phyloP scores from a whole-genome alignment of 805 yeast species.

The Teunomyces panamensis region DNA sequence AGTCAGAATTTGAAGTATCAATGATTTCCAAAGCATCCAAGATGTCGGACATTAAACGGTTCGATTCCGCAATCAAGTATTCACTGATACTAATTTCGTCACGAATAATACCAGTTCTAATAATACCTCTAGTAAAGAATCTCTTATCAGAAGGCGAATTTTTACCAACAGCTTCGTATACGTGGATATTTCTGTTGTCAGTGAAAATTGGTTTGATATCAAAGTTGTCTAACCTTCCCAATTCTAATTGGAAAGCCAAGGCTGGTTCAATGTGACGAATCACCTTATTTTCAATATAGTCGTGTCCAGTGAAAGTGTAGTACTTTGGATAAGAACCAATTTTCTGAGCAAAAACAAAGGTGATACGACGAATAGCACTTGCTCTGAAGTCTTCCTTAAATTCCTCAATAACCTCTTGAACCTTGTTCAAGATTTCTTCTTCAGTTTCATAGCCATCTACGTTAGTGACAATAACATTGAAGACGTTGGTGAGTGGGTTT shows the following conservation, averaged over 20 bases:
- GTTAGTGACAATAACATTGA: conserved; percentile 72
- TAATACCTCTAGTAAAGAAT: conserved; percentile 95
- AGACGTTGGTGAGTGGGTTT: conserved; percentile 61
- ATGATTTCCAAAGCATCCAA: conserved; percentile 91
- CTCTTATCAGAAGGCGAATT: conserved; percentile 91
- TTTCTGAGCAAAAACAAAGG: conserved; percentile 81
- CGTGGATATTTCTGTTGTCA: conserved; percentile 96
- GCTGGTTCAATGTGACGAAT: conserved; percentile 99
- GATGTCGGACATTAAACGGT: conserved; percentile 92
- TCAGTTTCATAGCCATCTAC: conserved; percentile 75
- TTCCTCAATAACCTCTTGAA: conserved; percentile 64
- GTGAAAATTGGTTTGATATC: conserved; percentile 92
- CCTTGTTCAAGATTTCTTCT: conserved; percentile 59
- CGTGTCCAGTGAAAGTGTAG: conserved; percentile 91
- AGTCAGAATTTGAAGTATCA: conserved; percentile 91
- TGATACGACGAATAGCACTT: conserved; percentile 84
- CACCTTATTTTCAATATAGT: conserved; percentile 81
- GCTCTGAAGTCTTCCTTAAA: conserved; percentile 65
- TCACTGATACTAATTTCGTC: conserved; percentile 92
- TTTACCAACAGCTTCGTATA: conserved; percentile 94
- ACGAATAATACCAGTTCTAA: conserved; percentile 91
- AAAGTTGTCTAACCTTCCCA: conserved; percentile 91
- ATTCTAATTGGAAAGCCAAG: conserved; percentile 93
- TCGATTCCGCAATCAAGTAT: conserved; percentile 93
- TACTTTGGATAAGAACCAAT: conserved; percentile 92